Conservation (phyloP, 2,329 filamentous ascomycete species). For the Fusarium vanettenii region DNA sequence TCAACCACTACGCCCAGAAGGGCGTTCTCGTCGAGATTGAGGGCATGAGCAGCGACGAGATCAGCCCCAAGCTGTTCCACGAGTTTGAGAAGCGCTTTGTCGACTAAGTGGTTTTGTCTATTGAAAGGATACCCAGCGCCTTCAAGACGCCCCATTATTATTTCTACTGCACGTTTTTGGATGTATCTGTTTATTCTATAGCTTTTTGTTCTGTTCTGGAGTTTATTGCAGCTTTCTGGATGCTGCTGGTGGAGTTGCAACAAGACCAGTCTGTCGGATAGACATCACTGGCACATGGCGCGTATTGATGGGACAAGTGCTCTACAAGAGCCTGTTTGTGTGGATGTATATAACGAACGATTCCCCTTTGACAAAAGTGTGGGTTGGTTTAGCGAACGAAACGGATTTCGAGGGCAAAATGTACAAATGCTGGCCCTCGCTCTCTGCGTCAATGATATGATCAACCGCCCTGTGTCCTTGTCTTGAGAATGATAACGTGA, state of each 20-base stretch:
- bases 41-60: slow-evolving; percentile 93
- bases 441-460: slow-evolving; percentile 24
- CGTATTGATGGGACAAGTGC: slow-evolving; percentile 22
- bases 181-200: slow-evolving; percentile 18
- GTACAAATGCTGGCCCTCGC: not conserved
- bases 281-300: slow-evolving; percentile 18
- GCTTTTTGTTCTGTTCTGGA: slow-evolving; percentile 25
- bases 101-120: slow-evolving; percentile 22
- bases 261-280: slow-evolving; percentile 21
- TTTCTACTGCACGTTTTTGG: slow-evolving; percentile 19
- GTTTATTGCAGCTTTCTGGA: slow-evolving; percentile 38
- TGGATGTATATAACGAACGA: slow-evolving; percentile 9
- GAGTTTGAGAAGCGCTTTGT: slow-evolving; percentile 85
- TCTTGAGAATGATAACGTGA: not conserved
- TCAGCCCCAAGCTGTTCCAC: slow-evolving; percentile 85
- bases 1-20: slow-evolving; percentile 89
- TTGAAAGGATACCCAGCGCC: slow-evolving; percentile 11
- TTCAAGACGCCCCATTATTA: slow-evolving; percentile 15
- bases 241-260: slow-evolving; percentile 38
- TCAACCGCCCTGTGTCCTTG: slow-evolving; percentile 23
- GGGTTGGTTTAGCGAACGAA: slow-evolving; percentile 8
- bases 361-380: slow-evolving; percentile 3
- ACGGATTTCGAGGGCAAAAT: slow-evolving; percentile 5
- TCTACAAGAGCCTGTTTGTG: slow-evolving; percentile 10
- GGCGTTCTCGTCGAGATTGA: slow-evolving; percentile 88